A percentile compares a stretch with the other conserved stretches of the same genome.
phyloP scores from a whole-genome alignment of 129 eudicot species.

The Centella asiatica region DNA sequence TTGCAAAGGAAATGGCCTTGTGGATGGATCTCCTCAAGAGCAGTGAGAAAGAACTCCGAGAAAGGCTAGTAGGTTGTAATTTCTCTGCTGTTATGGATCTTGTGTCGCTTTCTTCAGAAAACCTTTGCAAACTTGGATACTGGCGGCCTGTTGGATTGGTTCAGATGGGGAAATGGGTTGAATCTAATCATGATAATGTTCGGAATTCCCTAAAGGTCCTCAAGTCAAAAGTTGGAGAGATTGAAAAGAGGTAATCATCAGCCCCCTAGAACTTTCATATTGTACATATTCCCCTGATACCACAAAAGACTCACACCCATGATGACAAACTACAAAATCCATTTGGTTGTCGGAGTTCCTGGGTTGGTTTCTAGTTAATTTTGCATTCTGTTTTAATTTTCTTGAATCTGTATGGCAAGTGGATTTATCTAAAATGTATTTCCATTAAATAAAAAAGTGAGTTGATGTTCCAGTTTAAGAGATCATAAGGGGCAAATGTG shows the following conservation, averaged over 20 bases:
- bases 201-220: slow-evolving; percentile 37
- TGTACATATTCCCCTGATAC: neutral
- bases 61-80: slow-evolving; percentile 53
- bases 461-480: too few species aligned
- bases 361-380: neutral
- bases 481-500: too few species aligned
- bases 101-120: slow-evolving; percentile 16
- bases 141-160: slow-evolving; percentile 51
- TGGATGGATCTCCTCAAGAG: slow-evolving; percentile 49
- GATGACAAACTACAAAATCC: too few species aligned
- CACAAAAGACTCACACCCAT: too few species aligned
- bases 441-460: neutral
- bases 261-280: too few species aligned
- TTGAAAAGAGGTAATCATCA: slow-evolving; percentile 47
- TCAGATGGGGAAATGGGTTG: slow-evolving; percentile 70
- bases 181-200: slow-evolving; percentile 18
- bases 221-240: slow-evolving; percentile 40
- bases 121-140: slow-evolving; percentile 18
- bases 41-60: slow-evolving; percentile 63
- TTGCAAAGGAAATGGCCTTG: slow-evolving; percentile 22
- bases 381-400: neutral
- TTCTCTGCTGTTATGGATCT: slow-evolving; percentile 31
- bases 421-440: neutral
- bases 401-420: neutral
- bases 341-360: neutral